A percentile compares a stretch with the other conserved stretches of the same genome.
phyloP scores from a whole-genome alignment of 768 basidiomycete genomes.

The Lentinus brumalis region DNA sequence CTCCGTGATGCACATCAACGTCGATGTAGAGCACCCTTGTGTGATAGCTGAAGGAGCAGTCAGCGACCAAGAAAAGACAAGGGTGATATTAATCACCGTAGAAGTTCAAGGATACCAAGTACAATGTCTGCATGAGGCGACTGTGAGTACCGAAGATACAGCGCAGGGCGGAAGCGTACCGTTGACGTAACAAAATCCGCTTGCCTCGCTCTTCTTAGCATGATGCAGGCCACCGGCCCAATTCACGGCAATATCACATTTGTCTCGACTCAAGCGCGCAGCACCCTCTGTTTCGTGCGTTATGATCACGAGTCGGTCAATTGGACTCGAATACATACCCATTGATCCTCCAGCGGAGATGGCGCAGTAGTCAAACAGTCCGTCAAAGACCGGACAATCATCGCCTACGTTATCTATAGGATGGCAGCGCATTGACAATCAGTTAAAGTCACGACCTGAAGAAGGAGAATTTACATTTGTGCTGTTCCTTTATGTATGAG shows the following conservation, averaged over 20 bases:
- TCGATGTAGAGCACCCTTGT: conserved; percentile 96
- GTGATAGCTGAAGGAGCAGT: conserved; percentile 67
- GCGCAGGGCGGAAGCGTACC: conserved; percentile 47
- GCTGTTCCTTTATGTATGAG: conserved; percentile 89
- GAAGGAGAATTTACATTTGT: conserved; percentile 72
- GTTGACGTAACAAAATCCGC: conserved; percentile 98
- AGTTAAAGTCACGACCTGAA: neutral
- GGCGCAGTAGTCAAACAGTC: conserved; percentile 97
- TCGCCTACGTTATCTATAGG: conserved; percentile 91
- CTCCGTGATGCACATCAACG: conserved; percentile 98
- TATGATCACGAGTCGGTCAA: conserved; percentile 4
- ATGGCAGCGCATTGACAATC: neutral
- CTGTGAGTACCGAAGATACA: neutral
- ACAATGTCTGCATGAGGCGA: conserved; percentile 77
- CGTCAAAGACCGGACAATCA: conserved; percentile 98
- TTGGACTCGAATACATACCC: conserved; percentile 58
- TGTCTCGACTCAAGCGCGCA: conserved; percentile 90
- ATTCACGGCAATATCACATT: conserved; percentile 98
- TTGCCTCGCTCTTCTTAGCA: conserved; percentile 98
- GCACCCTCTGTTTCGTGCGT: conserved; percentile 79
- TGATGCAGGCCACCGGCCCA: conserved; percentile 99
- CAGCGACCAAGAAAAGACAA: neutral
- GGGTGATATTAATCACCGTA: conserved; percentile 53
- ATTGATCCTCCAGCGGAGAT: conserved; percentile 99
- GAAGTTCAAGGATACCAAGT: conserved; percentile 90